Evolutionary conservation across 495 filamentous ascomycete species (phyloP), one percentile per base, ranked within the genome.

Genomic region (Tuber borchii): DNA sequence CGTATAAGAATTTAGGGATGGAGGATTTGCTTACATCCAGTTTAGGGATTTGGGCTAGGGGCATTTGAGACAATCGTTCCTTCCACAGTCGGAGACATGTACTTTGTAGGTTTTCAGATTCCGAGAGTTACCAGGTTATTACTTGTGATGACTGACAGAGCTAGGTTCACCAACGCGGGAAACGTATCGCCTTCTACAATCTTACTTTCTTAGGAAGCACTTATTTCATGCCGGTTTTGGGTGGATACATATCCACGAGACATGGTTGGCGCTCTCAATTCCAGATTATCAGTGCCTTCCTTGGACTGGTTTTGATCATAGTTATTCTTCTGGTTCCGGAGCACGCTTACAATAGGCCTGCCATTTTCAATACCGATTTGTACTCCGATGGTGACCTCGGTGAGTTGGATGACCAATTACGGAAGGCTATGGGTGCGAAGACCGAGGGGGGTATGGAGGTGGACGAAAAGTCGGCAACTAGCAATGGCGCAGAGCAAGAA

Each of bases 121-220:
- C 7, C 12, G 20, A 26, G 20, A 40, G 6, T 42, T 12, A 31
- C 4, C 1, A 26, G 45, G 6, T 42, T 12, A 31, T 8, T 2
- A 26, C 37, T 44, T 65, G 72, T 44, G 76, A 26, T 20, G 31
- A 31, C 37, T 73, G 17, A 44, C 3, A 34, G n/a, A 19, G 22
- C 5, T 31, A 81, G 79, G 80, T 82, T 44, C 90, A 92, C 79
- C 84, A 92, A 82, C 86, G 90, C 39, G 90, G 88, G 0, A 90
- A 88, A 31, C 86, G 90, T 1, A 89, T 90, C 46, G 90, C 90
- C 0, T 84, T 89, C 34, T 92, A 90, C 85, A 91, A 91, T 76
- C 83, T 92, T 73, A 89, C 89, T 61, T 84, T 91, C 40, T 80
- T 90, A 22, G 86, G 86, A 51, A 86, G 85, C 17, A 87, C 86